Evolutionary conservation across 441 rosid species (phyloP), one percentile per base, ranked within the genome.

Genomic region (Manihot esculenta): DNA sequence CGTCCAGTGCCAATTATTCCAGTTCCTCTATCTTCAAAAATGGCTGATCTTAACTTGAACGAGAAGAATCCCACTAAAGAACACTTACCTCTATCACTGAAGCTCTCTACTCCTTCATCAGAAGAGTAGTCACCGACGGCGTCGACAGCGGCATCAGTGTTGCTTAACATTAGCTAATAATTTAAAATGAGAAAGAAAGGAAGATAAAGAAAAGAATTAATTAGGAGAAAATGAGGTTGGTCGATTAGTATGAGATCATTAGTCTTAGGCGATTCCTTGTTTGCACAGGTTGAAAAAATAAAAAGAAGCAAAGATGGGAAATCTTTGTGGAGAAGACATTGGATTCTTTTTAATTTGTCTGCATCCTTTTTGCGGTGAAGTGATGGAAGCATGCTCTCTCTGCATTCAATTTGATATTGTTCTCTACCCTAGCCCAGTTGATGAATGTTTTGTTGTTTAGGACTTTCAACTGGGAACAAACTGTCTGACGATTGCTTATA

Each of bases 11-110:
- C 93, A 24, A 65, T 85, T 10, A 63, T 81, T 72, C 92, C 93
- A 17, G 64, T 80, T 64, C 86, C 92, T 61, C 92, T 91, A 50
- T 84, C 93, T 38, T 75, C 89, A 26, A 89, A 80, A 64, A 76
- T 90, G 91, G 89, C 91, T 60, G 85, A 77, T 61, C 81, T 90
- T 30, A 86, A 87, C 65, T 71, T 90, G 60, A 76, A 73, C 73
- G 65, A 74, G 65, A 76, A 73, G 45, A 56, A 63, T 38, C 62
- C 64, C 10, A 71, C 35, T 1, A 60, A 74, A 49, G 83, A 85
- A 48, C 73, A 82, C 5, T 65, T 77, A 64, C 89, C 87, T 15
- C 69, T 86, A 41, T 81, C 94, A 21, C 72, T 88, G 72, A 85
- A 84, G 73, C 90, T 81, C 48, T 66, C 83, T 1, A 66, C 85